Percentiles rank a stretch among this genome's conserved stretches.
Evolutionary conservation across 257 asterid species (phyloP).

Genomic region (Paraleonurus japonicus): DNA sequence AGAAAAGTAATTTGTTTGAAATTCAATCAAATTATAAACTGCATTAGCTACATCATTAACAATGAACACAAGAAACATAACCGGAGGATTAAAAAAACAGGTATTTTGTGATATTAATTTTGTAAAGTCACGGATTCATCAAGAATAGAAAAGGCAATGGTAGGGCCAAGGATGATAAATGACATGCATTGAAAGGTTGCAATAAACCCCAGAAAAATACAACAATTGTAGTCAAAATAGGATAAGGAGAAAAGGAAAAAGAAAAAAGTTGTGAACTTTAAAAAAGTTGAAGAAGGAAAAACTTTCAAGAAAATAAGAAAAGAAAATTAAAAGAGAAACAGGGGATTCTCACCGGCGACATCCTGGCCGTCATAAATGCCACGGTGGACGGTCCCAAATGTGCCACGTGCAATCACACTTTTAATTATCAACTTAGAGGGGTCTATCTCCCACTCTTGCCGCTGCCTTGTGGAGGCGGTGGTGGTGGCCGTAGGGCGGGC

Average conservation of each 20-base stretch:
- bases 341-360: conserved; percentile 68
- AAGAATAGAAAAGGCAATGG: conserved; percentile 17
- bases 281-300: conserved; percentile 18
- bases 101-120: not conserved
- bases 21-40: conserved; percentile 8
- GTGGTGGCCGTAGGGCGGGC: not conserved
- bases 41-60: not conserved
- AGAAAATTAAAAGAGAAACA: not conserved
- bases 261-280: not conserved
- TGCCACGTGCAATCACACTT: conserved; percentile 73
- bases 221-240: conserved; percentile 22
- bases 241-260: not conserved
- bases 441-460: conserved; percentile 84
- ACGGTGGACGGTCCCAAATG: conserved; percentile 84
- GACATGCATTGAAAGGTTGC: conserved; percentile 15
- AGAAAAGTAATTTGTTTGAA: not conserved
- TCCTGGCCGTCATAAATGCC: conserved; percentile 74
- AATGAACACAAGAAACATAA: too few relatives aligned
- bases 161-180: conserved; percentile 20
- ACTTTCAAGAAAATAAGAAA: not conserved
- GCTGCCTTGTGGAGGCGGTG: conserved; percentile 38
- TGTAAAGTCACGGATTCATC: not conserved
- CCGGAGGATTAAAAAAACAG: too few relatives aligned
- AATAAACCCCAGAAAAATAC: conserved; percentile 27
- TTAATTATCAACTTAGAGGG: conserved; percentile 64